A percentile compares a stretch with the other conserved stretches of the same genome.
Conservation (phyloP, 805 yeast species). For the Metschnikowia colocasiae region DNA sequence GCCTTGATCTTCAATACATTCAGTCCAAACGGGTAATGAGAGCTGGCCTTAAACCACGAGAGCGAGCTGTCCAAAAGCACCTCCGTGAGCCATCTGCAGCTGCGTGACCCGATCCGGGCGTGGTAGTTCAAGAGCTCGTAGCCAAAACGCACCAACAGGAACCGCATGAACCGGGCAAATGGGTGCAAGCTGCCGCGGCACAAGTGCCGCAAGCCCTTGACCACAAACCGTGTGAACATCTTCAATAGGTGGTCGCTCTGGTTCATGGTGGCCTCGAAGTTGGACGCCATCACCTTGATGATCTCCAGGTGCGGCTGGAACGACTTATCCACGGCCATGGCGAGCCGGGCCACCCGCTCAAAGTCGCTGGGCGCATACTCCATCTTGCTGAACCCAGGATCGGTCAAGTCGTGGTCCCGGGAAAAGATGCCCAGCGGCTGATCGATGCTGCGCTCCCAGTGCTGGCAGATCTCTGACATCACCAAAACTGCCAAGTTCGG, state of each 20-base stretch:
- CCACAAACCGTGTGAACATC: constrained; percentile 59
- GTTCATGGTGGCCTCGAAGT: constrained; percentile 73
- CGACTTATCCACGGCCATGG: constrained; percentile 44
- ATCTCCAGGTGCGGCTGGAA: constrained; percentile 68
- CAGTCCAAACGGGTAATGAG: constrained; percentile 80
- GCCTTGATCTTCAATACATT: constrained; percentile 67
- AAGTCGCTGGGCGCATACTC: constrained; percentile 85
- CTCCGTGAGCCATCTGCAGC: constrained; percentile 42
- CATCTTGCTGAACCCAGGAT: constrained; percentile 71
- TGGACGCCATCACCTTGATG: constrained; percentile 65
- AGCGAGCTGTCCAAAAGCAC: constrained; percentile 63
- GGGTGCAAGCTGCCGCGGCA: constrained; percentile 75
- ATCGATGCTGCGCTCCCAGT: constrained; percentile 66
- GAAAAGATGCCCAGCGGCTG: constrained; percentile 63
- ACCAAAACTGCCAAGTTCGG: constrained; percentile 56
- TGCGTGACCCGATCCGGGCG: constrained; percentile 45
- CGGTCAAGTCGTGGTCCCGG: constrained; percentile 46
- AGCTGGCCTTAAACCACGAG: constrained; percentile 68
- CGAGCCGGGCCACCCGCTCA: constrained; percentile 48
- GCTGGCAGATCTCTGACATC: constrained; percentile 61
- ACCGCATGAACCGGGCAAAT: constrained; percentile 67
- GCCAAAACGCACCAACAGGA: constrained; percentile 68
- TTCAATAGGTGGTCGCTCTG: constrained; percentile 68
- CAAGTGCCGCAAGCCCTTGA: constrained; percentile 51
- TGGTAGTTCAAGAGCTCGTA: constrained; percentile 61